Conservation (phyloP, 2,329 filamentous ascomycete genomes). For the Alternaria triticimaculans region DNA sequence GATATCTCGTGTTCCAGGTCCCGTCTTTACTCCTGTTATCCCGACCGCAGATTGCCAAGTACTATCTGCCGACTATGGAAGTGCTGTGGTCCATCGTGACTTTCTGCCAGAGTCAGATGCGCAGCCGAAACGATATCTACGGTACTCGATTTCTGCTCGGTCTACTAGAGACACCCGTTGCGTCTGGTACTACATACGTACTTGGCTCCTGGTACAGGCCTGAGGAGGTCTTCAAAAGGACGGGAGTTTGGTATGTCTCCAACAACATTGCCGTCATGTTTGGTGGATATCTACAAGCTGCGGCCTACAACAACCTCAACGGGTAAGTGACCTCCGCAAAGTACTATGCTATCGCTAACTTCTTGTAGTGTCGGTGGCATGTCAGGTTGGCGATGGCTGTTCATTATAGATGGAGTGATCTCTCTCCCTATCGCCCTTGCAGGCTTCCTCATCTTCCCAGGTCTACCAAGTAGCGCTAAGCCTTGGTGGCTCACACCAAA, state of each 20-base stretch:
- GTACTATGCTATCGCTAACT: not conserved
- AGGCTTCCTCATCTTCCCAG: slow-evolving; percentile 62
- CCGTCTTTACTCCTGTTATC: slow-evolving; percentile 49
- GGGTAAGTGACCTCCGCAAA: slow-evolving; percentile 36
- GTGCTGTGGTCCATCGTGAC: slow-evolving; percentile 52
- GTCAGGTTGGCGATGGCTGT: slow-evolving; percentile 61
- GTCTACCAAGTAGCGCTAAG: slow-evolving; percentile 57
- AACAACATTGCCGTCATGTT: slow-evolving; percentile 63
- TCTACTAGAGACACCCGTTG: slow-evolving; percentile 46
- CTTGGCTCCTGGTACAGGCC: slow-evolving; percentile 53
- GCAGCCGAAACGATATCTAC: slow-evolving; percentile 49
- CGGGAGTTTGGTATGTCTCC: slow-evolving; percentile 61
- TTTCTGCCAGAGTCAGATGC: slow-evolving; percentile 49
- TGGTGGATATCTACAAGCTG: slow-evolving; percentile 64
- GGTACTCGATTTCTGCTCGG: slow-evolving; percentile 50
- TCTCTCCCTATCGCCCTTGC: slow-evolving; percentile 63
- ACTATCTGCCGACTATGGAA: slow-evolving; percentile 50
- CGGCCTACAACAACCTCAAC: slow-evolving; percentile 60
- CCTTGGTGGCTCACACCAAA: slow-evolving; percentile 57
- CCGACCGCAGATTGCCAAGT: slow-evolving; percentile 45
- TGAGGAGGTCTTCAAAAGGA: slow-evolving; percentile 60
- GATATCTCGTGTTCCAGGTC: slow-evolving; percentile 50
- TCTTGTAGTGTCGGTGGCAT: slow-evolving; percentile 49
- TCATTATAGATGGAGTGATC: slow-evolving; percentile 65
- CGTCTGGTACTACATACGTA: slow-evolving; percentile 47